Evolutionary conservation across 495 filamentous ascomycete genomes (phyloP).

Genomic region (Podospora fimiseda): DNA sequence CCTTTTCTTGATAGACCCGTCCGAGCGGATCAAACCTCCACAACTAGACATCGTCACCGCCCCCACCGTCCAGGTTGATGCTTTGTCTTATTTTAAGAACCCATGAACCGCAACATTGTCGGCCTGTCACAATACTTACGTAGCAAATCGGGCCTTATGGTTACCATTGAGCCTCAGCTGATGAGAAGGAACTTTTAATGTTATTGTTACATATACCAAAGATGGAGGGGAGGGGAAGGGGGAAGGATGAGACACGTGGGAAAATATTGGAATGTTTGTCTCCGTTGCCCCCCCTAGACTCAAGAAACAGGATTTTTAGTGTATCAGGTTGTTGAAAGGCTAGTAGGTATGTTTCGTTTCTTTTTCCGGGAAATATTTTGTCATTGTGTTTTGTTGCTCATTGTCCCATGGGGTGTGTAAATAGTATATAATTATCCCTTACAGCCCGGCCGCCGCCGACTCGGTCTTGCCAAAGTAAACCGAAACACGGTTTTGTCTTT

Average conservation of each 20-base stretch:
- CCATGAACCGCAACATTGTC: too few species aligned
- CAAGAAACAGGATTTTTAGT: too few species aligned
- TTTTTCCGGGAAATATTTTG: too few species aligned
- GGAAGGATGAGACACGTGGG: not conserved
- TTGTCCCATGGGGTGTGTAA: too few species aligned
- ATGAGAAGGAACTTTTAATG: not conserved
- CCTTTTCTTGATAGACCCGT: too few species aligned
- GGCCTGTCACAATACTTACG: not conserved
- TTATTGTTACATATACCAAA: not conserved
- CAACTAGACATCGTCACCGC: too few species aligned
- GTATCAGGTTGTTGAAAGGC: too few species aligned
- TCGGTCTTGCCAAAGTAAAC: too few species aligned
- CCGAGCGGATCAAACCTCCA: too few species aligned
- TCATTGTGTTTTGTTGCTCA: too few species aligned
- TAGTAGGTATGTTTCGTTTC: too few species aligned
- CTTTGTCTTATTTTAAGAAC: not conserved
- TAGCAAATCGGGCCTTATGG: not conserved
- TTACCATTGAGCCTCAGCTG: not conserved
- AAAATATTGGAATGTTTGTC: not conserved
- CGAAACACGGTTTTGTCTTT: not conserved
- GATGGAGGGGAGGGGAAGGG: not conserved
- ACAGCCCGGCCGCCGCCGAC: not conserved
- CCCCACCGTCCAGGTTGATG: not conserved
- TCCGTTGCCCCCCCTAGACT: not conserved
- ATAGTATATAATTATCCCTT: not conserved